These are phyloP conservation scores for Gastrodia elata DNA, from an alignment of 106 monocot genomes.

Conservation along the genomic window DNA sequence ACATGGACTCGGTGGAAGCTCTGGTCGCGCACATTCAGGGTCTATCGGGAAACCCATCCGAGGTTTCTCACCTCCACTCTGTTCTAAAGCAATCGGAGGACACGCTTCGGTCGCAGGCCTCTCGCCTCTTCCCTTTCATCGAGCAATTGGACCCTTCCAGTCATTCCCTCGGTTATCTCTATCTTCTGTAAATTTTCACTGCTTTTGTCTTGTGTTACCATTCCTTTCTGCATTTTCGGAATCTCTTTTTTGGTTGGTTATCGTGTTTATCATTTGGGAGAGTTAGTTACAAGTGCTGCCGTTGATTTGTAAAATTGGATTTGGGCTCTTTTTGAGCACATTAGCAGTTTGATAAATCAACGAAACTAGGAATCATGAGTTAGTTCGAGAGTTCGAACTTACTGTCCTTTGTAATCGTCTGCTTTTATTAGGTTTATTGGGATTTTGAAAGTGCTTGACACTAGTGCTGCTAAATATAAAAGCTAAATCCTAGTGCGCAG, in stretches of 20 bases:
- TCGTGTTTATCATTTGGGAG: not conserved
- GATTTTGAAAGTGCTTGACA: no score
- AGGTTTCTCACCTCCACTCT: slow-evolving; percentile 58
- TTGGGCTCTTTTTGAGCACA: not conserved
- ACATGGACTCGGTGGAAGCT: slow-evolving; percentile 69
- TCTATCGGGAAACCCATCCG: slow-evolving; percentile 47
- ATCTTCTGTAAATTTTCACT: slow-evolving; percentile 43
- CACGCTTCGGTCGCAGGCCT: slow-evolving; percentile 39
- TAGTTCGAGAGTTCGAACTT: no score
- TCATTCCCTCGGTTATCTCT: slow-evolving; percentile 88
- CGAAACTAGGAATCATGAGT: not conserved
- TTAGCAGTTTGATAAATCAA: not conserved
- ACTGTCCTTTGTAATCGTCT: no score
- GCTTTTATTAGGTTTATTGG: not conserved
- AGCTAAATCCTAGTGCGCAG: no score
- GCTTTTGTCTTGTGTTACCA: not conserved
- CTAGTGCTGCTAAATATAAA: no score
- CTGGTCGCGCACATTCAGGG: slow-evolving; percentile 72
- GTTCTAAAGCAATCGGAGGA: slow-evolving; percentile 78
- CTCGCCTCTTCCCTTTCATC: slow-evolving; percentile 35
- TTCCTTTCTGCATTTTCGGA: not conserved
- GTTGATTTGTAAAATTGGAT: not conserved
- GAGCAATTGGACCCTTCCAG: slow-evolving; percentile 45
- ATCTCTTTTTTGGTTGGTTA: not conserved
- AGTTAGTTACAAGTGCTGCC: not conserved